A percentile compares a stretch with the other conserved stretches of the same genome.
These are phyloP conservation scores for Claviceps fusiformis DNA, from an alignment of 2,329 filamentous ascomycete genomes.

Conservation along the genomic window DNA sequence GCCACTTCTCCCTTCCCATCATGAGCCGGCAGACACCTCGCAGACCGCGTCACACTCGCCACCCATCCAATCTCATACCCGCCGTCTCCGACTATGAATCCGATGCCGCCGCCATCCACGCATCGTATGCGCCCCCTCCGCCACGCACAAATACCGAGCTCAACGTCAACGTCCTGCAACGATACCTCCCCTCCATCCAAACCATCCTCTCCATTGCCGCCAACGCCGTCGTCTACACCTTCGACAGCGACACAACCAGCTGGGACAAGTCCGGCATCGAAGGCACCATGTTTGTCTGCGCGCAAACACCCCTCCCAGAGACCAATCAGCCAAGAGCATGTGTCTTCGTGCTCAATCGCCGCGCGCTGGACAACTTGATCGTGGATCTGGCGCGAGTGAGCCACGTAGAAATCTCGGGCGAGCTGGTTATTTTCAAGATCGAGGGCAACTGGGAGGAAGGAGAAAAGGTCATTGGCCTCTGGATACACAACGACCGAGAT, in stretches of 20 bases:
- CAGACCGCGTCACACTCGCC: constrained; percentile 26
- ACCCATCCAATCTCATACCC: constrained; percentile 26
- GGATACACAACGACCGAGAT: constrained; percentile 38
- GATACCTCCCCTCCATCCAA: constrained; percentile 63
- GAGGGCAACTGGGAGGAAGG: constrained; percentile 20
- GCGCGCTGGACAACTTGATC: constrained; percentile 56
- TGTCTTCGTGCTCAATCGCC: constrained; percentile 62
- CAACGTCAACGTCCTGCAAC: constrained; percentile 71
- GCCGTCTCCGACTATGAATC: constrained; percentile 51
- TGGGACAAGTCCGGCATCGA: constrained; percentile 85
- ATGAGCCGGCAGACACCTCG: constrained; percentile 34
- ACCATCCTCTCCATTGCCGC: constrained; percentile 68
- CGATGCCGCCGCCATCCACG: constrained; percentile 36
- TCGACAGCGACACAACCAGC: constrained; percentile 45
- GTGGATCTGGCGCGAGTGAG: constrained; percentile 47
- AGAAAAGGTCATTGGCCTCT: constrained; percentile 36
- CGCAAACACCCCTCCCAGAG: constrained; percentile 33
- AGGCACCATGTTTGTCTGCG: constrained; percentile 80
- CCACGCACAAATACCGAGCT: constrained; percentile 70
- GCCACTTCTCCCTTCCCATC: background rate
- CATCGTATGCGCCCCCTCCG: constrained; percentile 28
- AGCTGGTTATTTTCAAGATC: constrained; percentile 37
- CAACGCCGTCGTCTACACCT: constrained; percentile 77
- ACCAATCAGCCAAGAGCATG: constrained; percentile 30
- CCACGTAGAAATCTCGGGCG: constrained; percentile 48